Evolutionary conservation across 495 filamentous ascomycete genomes (phyloP).

Genomic region (Platismatia glauca): DNA sequence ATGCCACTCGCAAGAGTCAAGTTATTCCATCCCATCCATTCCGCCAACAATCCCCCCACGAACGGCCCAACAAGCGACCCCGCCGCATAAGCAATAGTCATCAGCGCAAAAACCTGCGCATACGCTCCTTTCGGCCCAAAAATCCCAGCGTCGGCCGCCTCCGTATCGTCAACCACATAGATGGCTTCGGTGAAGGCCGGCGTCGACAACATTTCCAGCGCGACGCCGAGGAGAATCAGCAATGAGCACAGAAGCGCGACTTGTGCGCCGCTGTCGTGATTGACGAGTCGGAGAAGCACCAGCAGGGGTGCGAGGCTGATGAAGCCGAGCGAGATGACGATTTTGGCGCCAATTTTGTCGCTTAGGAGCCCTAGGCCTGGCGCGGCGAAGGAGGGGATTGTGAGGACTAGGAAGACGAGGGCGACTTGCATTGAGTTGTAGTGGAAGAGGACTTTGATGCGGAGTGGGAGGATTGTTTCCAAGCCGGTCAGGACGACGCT

Average conservation of each 20-base stretch:
- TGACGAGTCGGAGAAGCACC: slow-evolving; percentile 50
- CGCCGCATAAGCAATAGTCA: slow-evolving; percentile 31
- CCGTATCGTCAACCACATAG: slow-evolving; percentile 30
- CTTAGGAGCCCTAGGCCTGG: slow-evolving; percentile 44
- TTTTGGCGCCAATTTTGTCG: slow-evolving; percentile 52
- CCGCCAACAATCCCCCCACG: slow-evolving; percentile 29
- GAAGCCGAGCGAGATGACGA: slow-evolving; percentile 48
- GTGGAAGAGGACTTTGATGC: slow-evolving; percentile 43
- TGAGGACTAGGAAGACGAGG: slow-evolving; percentile 52
- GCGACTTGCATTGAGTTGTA: slow-evolving; percentile 55
- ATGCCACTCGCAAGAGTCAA: slow-evolving; percentile 20
- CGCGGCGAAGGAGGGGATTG: slow-evolving; percentile 45
- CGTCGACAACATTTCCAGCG: slow-evolving; percentile 42
- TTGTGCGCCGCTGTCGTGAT: slow-evolving; percentile 39
- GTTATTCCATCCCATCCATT: slow-evolving; percentile 30
- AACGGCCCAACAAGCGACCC: slow-evolving; percentile 33
- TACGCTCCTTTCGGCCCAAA: slow-evolving; percentile 33
- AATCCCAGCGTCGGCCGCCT: slow-evolving; percentile 26
- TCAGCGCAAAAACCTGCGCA: slow-evolving; percentile 32
- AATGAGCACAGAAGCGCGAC: slow-evolving; percentile 51
- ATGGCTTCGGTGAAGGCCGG: slow-evolving; percentile 57
- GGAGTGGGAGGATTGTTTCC: slow-evolving; percentile 46
- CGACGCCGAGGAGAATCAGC: slow-evolving; percentile 46
- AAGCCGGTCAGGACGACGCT: slow-evolving; percentile 45
- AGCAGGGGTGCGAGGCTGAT: slow-evolving; percentile 41